Evolutionary conservation across 192 early-diverging fungal species (phyloP).

Genomic region (Gaertneriomyces semiglobifer): DNA sequence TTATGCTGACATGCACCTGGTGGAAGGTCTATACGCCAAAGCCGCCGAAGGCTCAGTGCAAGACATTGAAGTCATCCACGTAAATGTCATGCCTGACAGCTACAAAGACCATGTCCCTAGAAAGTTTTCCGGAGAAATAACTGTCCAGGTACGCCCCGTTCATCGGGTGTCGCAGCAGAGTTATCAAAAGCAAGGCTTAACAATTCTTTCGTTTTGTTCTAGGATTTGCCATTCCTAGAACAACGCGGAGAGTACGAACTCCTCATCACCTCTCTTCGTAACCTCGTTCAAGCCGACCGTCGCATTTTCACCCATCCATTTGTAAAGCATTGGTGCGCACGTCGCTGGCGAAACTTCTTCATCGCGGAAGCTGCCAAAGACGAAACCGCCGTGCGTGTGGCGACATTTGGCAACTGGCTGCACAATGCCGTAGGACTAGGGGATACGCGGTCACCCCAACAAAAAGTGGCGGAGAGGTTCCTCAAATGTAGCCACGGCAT

Average conservation of each 20-base stretch:
- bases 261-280: background rate
- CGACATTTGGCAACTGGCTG: background rate
- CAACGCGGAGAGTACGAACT: background rate
- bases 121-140: too few relatives aligned
- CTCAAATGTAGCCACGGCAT: background rate
- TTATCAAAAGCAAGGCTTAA: too few relatives aligned
- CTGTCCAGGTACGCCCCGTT: too few relatives aligned
- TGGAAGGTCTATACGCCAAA: too few relatives aligned
- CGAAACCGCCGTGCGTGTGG: background rate
- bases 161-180: too few relatives aligned
- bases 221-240: slow-evolving; percentile 4
- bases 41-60: too few relatives aligned
- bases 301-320: slow-evolving; percentile 9
- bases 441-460: slow-evolving; percentile 1
- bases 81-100: too few relatives aligned
- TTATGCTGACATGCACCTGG: too few relatives aligned
- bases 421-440: slow-evolving; percentile 6
- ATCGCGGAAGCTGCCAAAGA: slow-evolving; percentile 6
- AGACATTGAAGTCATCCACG: too few relatives aligned
- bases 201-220: too few relatives aligned
- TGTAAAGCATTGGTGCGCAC: slow-evolving; percentile 2
- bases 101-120: too few relatives aligned
- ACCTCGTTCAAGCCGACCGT: background rate
- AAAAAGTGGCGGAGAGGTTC: slow-evolving; percentile 6
- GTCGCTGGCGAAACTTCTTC: slow-evolving; percentile 2